Evolutionary conservation across 2,329 filamentous ascomycete genomes (phyloP).

Genomic region (Trichoderma sp.): DNA sequence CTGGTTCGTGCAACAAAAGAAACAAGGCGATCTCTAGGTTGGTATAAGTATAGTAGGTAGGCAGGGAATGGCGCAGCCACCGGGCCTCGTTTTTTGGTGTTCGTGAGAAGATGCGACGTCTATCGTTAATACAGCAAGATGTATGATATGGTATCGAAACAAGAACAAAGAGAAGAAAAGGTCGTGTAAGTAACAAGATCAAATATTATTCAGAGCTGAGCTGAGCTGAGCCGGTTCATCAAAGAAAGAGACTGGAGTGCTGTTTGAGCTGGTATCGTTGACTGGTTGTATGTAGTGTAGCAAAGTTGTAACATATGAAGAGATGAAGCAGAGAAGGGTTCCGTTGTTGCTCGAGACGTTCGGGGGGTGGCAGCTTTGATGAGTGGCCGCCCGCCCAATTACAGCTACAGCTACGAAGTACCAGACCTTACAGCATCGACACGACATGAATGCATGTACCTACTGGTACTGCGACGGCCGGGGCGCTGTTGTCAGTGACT

Average conservation of each 20-base stretch:
- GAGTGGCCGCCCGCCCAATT: conserved; percentile 17
- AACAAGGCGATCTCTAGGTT: conserved; percentile 5
- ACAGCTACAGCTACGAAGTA: background rate
- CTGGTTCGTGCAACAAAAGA: conserved; percentile 15
- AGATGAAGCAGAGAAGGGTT: conserved; percentile 9
- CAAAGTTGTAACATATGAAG: conserved; percentile 7
- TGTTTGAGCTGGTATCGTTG: conserved; percentile 15
- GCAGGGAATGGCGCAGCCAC: conserved; percentile 16
- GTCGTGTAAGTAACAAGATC: background rate
- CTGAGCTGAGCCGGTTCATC: background rate
- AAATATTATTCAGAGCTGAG: conserved; percentile 17
- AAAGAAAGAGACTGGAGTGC: conserved; percentile 10
- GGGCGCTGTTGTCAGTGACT: conserved; percentile 18
- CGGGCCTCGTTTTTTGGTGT: background rate
- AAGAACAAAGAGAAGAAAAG: conserved; percentile 9
- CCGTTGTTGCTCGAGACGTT: conserved; percentile 1
- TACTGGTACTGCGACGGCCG: conserved; percentile 7
- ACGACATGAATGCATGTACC: background rate
- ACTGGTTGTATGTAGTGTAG: conserved; percentile 1
- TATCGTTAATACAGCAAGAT: conserved; percentile 17
- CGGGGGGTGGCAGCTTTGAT: conserved; percentile 16
- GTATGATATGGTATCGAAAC: background rate
- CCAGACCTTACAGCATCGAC: background rate
- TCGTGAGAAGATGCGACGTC: conserved; percentile 17
- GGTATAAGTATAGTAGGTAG: background rate